These are phyloP conservation scores for Lasiosphaeriaceae sp. DNA, from an alignment of 495 filamentous ascomycete genomes.

Conservation along the genomic window DNA sequence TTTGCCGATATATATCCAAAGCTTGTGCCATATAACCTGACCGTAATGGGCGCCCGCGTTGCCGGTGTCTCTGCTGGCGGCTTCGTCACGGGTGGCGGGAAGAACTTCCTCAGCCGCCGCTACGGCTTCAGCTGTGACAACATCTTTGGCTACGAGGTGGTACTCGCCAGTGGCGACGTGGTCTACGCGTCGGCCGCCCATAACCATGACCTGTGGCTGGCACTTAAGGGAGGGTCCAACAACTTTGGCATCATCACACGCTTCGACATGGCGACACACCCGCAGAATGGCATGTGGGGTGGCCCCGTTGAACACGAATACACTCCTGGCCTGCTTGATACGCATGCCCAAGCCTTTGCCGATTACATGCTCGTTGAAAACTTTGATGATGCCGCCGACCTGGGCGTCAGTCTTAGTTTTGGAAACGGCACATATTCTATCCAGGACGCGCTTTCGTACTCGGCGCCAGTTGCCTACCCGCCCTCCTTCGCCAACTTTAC, in stretches of 20 bases:
- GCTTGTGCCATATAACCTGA: conserved; percentile 35
- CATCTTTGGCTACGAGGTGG: conserved; percentile 48
- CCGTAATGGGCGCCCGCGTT: conserved; percentile 40
- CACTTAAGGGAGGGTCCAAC: conserved; percentile 45
- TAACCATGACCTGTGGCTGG: conserved; percentile 38
- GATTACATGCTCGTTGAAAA: conserved; percentile 10
- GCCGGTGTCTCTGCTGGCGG: conserved; percentile 38
- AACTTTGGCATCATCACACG: conserved; percentile 50
- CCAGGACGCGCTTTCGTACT: conserved; percentile 14
- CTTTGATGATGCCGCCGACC: conserved; percentile 9
- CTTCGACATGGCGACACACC: conserved; percentile 43
- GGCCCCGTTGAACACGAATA: conserved; percentile 48
- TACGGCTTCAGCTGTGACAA: conserved; percentile 43
- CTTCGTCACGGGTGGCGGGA: conserved; percentile 38
- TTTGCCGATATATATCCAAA: conserved; percentile 43
- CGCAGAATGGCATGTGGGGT: conserved; percentile 49
- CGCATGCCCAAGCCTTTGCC: conserved; percentile 8
- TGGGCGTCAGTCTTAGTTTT: conserved; percentile 5
- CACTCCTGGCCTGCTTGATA: background rate
- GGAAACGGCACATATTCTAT: background rate
- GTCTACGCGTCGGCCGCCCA: conserved; percentile 41
- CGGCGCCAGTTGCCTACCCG: conserved; percentile 19
- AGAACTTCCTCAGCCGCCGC: conserved; percentile 43
- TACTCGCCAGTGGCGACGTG: conserved; percentile 51
- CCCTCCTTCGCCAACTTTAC: conserved; percentile 10